A percentile compares a stretch with the other conserved stretches of the same genome.
Evolutionary conservation across 108 stramenopile species (phyloP).

Genomic region (Aurantiochytrium sp.): DNA sequence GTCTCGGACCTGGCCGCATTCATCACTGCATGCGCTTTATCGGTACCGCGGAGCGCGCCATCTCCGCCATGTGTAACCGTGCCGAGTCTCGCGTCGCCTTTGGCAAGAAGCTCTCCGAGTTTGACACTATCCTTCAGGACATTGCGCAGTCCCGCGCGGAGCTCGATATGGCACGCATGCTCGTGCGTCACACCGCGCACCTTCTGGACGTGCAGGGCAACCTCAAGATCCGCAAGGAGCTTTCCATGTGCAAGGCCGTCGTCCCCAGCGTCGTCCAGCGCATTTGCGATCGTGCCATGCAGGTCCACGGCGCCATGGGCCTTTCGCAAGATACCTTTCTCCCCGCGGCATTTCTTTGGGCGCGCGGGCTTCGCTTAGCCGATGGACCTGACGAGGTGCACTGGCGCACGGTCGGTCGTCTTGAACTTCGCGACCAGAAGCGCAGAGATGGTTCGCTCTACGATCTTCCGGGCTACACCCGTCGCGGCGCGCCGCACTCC

Average conservation of each 20-base stretch:
- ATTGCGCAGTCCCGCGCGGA: constrained; percentile 76
- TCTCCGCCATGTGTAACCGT: constrained; percentile 30
- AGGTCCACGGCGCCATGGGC: constrained; percentile 84
- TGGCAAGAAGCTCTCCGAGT: constrained; percentile 49
- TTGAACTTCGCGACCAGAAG: background rate
- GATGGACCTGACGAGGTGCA: constrained; percentile 96
- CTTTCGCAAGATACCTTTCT: constrained; percentile 71
- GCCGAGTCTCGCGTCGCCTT: constrained; percentile 39
- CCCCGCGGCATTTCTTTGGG: constrained; percentile 67
- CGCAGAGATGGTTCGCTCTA: background rate
- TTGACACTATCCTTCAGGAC: constrained; percentile 17
- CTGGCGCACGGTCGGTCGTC: constrained; percentile 41
- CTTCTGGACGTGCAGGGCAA: constrained; percentile 47
- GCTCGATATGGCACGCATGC: constrained; percentile 68
- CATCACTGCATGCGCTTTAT: constrained; percentile 97
- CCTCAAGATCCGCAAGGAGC: constrained; percentile 32
- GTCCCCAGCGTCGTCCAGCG: constrained; percentile 68
- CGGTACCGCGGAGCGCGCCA: constrained; percentile 60
- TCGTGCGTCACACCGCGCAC: constrained; percentile 43
- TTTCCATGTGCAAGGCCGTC: constrained; percentile 79
- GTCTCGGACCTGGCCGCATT: constrained; percentile 92
- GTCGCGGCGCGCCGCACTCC: background rate
- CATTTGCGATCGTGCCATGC: constrained; percentile 83
- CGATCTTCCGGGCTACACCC: background rate
- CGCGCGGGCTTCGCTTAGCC: constrained; percentile 82